Evolutionary conservation across 352 stramenopile species (phyloP), one percentile per base, ranked within the genome.

Genomic region (Pythium brassicae): DNA sequence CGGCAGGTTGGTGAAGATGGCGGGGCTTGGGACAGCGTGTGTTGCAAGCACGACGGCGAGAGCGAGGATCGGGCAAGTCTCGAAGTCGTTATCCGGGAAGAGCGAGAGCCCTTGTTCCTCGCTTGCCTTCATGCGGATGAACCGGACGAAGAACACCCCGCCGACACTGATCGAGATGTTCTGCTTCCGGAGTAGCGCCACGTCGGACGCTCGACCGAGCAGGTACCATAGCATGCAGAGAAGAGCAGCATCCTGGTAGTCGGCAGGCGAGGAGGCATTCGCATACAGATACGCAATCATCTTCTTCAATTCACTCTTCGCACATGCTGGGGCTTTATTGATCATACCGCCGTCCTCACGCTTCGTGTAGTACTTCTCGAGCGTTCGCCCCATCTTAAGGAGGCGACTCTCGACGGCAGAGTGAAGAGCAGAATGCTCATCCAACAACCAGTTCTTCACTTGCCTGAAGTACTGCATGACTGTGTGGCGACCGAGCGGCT

Each of bases 121-220:
- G 50, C 50, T 55, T 10, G 50, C 47, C 50, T 55, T 47, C 34
- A 47, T 32, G 0, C 34, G n/a, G 19, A 55, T 47, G 29, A 35
- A 10, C 29, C 29, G 29, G 10, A 35, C 5, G 10, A 35, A 35
- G 29, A 35, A 35, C 5, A 35, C 29, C 5, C 10, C 29, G 29
- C 29, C 29, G 10, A 10, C 29, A 10, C 29, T 35, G 29, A 35
- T 35, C 5, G 29, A 35, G 29, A 35, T 4, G 29, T 35, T 35
- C 29, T 35, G 29, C 29, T 35, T 35, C 29, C 29, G 29, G 29
- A 35, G 5, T 4, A 35, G 29, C 29, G 29, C 29, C 5, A 35
- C 29, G 29, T 35, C 29, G 29, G 29, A 35, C 29, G 29, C 29
- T 4, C 29, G 29, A 35, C 29, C 29, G 29, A 35, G 10, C 5